Percentiles rank a stretch among this genome's conserved stretches.
These are phyloP conservation scores for Leucosporidium yakuticum DNA, from an alignment of 768 basidiomycete species.

Conservation along the genomic window DNA sequence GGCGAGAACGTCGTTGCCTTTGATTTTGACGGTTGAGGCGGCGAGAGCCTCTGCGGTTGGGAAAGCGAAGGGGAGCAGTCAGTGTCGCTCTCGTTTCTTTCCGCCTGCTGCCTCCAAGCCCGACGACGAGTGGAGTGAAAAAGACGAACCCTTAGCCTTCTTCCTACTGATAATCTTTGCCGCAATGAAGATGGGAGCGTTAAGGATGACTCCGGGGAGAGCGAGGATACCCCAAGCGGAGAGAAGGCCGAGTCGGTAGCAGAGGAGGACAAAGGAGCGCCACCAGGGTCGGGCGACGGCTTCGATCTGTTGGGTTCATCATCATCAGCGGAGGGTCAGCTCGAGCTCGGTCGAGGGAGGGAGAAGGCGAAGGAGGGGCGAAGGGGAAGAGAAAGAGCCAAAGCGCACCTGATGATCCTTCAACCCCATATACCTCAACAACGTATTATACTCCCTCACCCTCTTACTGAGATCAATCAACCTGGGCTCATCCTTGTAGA, in stretches of 20 bases:
- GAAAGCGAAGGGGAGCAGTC: neutral
- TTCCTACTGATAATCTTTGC: slow-evolving; percentile 78
- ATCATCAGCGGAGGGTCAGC: too few relatives aligned
- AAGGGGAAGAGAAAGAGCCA: neutral
- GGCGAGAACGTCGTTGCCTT: slow-evolving; percentile 90
- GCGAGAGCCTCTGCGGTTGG: slow-evolving; percentile 74
- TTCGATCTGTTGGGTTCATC: slow-evolving; percentile 59
- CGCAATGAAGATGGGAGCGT: slow-evolving; percentile 85
- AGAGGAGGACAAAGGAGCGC: slow-evolving; percentile 67
- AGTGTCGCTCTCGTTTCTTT: neutral
- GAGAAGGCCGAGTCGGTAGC: slow-evolving; percentile 73
- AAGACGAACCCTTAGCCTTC: slow-evolving; percentile 72
- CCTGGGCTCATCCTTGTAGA: slow-evolving; percentile 86
- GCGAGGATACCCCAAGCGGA: slow-evolving; percentile 75
- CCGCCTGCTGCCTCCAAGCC: too few relatives aligned
- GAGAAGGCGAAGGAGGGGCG: too few relatives aligned
- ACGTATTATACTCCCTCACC: slow-evolving; percentile 83
- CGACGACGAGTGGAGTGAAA: too few relatives aligned
- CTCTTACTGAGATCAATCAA: slow-evolving; percentile 71
- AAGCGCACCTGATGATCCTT: slow-evolving; percentile 78
- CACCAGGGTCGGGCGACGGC: slow-evolving; percentile 75
- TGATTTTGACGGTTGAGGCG: slow-evolving; percentile 88
- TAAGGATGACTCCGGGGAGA: slow-evolving; percentile 82
- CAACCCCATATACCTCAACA: slow-evolving; percentile 78
- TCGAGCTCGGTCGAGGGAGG: neutral